Base-by-base conservation (phyloP, 768 basidiomycete species). In the Boletus subparvulus region DNA sequence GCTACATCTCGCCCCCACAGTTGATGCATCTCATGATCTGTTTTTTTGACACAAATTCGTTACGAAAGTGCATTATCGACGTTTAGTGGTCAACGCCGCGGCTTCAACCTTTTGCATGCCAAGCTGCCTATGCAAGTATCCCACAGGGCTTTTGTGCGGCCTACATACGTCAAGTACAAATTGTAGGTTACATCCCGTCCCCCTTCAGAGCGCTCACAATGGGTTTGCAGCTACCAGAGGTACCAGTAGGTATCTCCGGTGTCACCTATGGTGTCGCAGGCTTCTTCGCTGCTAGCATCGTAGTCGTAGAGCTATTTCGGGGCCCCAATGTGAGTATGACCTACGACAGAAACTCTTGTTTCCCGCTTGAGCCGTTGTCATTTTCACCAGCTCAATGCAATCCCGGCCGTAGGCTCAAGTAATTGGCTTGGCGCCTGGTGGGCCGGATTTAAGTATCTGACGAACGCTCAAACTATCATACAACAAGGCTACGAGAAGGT, bases 401-500 rank as follows among this genome's bases (percentile, higher is more conserved):
- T 62, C 30, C 61, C 54, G 6, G 28, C 51, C 13, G 47, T 37
- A 2, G 47, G 54, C 6, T 42, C 52, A 4, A 44, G 16, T 9
- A 24, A 3, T 5, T 61, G 58, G 59, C 30, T 61, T 13, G 51
- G 51, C 4, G 55, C 58, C 12, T 60, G 54, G 54, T 54, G 39
- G 50, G 61, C 55, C 4, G 62, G 65, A 8, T 43, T 62, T 6
- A 64, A 43, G 19, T 69, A 46, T 46, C 3, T 64, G 3, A 52
- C 26, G 11, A 61, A 65, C 32, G 66, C 51, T 7, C 30, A 28
- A 1, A 55, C 61, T 10, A 19, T 77, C 4, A 21, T 77, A 8
- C 67, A 67, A 52, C 61, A 73, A 51, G 74, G 75, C 0, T 74
- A 71, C 28, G 51, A 64, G 17, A 68, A 71, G 61, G 76, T 62